Conservation (phyloP, 176 grass and related monocot species). For the Stipa capillata region DNA sequence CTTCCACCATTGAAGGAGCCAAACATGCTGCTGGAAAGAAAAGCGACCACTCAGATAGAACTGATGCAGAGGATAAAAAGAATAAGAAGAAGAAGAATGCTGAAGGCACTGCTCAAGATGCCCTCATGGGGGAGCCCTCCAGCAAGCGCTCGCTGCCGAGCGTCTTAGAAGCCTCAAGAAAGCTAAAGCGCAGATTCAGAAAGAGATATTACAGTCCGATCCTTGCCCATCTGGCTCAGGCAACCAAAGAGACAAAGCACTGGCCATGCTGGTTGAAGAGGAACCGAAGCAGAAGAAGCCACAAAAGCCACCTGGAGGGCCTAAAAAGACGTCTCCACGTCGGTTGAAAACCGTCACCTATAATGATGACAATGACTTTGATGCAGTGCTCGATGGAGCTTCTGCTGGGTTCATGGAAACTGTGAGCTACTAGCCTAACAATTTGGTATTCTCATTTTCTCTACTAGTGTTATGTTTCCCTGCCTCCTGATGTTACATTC, state of each 20-base stretch:
- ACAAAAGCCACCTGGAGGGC: neutral
- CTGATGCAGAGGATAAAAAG: neutral
- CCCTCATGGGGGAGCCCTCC: constrained; percentile 31
- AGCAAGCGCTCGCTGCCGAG: constrained; percentile 72
- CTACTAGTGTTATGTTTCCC: neutral
- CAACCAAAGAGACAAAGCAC: constrained; percentile 20
- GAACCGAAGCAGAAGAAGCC: constrained; percentile 40
- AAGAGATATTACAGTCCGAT: constrained; percentile 37
- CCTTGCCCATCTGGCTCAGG: constrained; percentile 5
- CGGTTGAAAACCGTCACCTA: constrained; percentile 54
- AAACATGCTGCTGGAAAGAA: constrained; percentile 16
- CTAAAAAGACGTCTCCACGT: constrained; percentile 17
- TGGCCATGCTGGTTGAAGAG: constrained; percentile 61
- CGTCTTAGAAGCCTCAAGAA: constrained; percentile 78
- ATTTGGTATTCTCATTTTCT: neutral
- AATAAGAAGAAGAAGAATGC: constrained; percentile 10
- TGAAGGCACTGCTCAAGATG: neutral
- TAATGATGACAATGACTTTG: constrained; percentile 70
- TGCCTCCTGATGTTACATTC: constrained; percentile 3
- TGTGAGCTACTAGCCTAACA: constrained; percentile 27
- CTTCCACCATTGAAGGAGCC: constrained; percentile 46
- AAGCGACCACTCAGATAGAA: neutral
- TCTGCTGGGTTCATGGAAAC: constrained; percentile 88
- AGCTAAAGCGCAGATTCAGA: constrained; percentile 74
- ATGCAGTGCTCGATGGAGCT: constrained; percentile 67